Evolutionary conservation across 2,329 filamentous ascomycete genomes (phyloP).

Genomic region (Davidsoniella eucalypti): DNA sequence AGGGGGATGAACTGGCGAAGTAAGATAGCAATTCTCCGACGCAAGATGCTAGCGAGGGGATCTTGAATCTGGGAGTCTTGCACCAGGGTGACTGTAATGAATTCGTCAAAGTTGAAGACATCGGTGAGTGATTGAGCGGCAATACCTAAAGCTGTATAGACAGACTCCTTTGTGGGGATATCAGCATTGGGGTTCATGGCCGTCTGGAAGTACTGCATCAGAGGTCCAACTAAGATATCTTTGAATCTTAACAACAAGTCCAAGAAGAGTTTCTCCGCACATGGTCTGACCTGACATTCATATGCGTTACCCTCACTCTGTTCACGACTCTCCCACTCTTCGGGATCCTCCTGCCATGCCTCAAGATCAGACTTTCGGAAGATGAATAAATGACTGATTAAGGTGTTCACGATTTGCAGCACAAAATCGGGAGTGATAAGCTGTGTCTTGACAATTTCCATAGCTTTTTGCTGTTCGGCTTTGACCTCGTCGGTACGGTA

Average conservation of each 20-base stretch:
- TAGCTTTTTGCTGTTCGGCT: constrained; percentile 56
- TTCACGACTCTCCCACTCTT: constrained; percentile 88
- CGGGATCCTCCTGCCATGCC: constrained; percentile 85
- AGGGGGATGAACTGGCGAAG: constrained; percentile 81
- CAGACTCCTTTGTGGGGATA: constrained; percentile 76
- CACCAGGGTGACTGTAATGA: constrained; percentile 59
- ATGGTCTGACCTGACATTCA: constrained; percentile 84
- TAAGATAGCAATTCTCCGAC: constrained; percentile 74
- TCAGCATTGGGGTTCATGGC: constrained; percentile 49
- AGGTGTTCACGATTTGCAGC: constrained; percentile 62
- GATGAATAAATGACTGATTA: constrained; percentile 77
- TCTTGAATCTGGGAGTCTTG: constrained; percentile 55
- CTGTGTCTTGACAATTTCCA: constrained; percentile 50
- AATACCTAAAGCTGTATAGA: constrained; percentile 85
- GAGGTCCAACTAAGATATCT: constrained; percentile 56
- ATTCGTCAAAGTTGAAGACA: constrained; percentile 66
- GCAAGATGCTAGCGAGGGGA: constrained; percentile 58
- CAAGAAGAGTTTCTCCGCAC: constrained; percentile 84
- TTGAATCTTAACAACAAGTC: constrained; percentile 86
- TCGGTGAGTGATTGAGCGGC: constrained; percentile 60
- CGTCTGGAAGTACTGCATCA: constrained; percentile 68
- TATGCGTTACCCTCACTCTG: constrained; percentile 71
- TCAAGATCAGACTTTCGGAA: constrained; percentile 73
- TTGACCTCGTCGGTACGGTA: constrained; percentile 61
- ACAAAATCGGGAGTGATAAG: constrained; percentile 66